These are phyloP conservation scores for Fusarium udum DNA, from an alignment of 2,329 filamentous ascomycete genomes.

Conservation along the genomic window DNA sequence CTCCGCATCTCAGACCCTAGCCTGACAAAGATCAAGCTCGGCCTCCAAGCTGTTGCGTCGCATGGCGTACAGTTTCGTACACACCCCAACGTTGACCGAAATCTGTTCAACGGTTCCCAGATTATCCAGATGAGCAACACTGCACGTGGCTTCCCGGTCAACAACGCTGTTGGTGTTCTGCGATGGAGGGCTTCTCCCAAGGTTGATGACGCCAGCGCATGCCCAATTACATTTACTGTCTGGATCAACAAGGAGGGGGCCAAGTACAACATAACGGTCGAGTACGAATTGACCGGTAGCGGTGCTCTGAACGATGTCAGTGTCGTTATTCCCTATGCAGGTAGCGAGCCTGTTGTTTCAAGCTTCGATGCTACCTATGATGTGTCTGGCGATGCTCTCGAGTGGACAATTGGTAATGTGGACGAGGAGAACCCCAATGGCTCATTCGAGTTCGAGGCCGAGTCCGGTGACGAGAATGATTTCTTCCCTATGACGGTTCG, in stretches of 20 bases:
- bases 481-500: slow-evolving; percentile 98
- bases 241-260: slow-evolving; percentile 93
- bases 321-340: slow-evolving; percentile 86
- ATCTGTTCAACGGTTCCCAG: slow-evolving; percentile 83
- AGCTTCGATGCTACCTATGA: slow-evolving; percentile 96
- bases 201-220: slow-evolving; percentile 79
- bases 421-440: slow-evolving; percentile 84
- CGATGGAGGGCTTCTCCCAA: slow-evolving; percentile 90
- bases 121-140: slow-evolving; percentile 90
- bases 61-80: slow-evolving; percentile 92
- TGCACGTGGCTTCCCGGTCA: slow-evolving; percentile 89
- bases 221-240: slow-evolving; percentile 95
- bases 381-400: slow-evolving; percentile 88
- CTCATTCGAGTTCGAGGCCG: slow-evolving; percentile 94
- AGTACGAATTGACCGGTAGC: slow-evolving; percentile 90
- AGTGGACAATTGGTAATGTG: slow-evolving; percentile 91
- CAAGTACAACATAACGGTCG: slow-evolving; percentile 89
- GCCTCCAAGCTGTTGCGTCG: slow-evolving; percentile 77
- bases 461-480: slow-evolving; percentile 86
- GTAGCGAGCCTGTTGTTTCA: slow-evolving; percentile 85
- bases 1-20: slow-evolving; percentile 88
- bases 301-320: slow-evolving; percentile 84
- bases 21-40: slow-evolving; percentile 91
- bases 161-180: slow-evolving; percentile 91
- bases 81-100: slow-evolving; percentile 95